phyloP scores from a whole-genome alignment of 2,329 filamentous ascomycete species.

The Ophiostoma angusticollis region DNA sequence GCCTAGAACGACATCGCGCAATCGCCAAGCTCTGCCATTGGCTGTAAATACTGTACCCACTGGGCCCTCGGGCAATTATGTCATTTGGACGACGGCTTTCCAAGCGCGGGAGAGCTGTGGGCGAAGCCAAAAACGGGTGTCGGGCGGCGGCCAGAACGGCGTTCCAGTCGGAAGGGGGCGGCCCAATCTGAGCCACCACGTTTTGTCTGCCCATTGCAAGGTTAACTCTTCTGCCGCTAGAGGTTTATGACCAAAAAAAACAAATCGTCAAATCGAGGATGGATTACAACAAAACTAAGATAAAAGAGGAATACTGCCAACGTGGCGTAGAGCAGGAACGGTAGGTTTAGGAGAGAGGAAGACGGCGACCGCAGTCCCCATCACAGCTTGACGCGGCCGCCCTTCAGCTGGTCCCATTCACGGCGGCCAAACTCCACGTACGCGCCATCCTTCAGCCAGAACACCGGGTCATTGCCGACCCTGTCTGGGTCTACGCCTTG shows the following conservation, averaged over 20 bases:
- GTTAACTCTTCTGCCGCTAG: too few species aligned
- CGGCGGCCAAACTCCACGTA: constrained; percentile 55
- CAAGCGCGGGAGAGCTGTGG: not conserved
- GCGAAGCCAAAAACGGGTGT: constrained; percentile 3
- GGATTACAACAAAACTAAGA: too few species aligned
- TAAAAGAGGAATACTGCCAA: too few species aligned
- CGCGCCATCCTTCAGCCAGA: constrained; percentile 50
- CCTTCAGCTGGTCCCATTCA: constrained; percentile 58
- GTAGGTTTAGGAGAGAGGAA: not conserved
- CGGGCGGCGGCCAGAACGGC: constrained; percentile 6
- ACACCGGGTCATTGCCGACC: constrained; percentile 36
- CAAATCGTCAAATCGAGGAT: too few species aligned
- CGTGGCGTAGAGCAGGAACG: too few species aligned
- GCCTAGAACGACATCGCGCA: constrained; percentile 14
- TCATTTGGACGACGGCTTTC: constrained; percentile 11
- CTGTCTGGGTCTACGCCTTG: constrained; percentile 60
- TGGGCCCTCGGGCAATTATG: constrained; percentile 10
- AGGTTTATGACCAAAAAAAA: too few species aligned
- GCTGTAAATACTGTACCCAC: not conserved
- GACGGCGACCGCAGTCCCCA: not conserved
- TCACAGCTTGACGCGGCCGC: constrained; percentile 58
- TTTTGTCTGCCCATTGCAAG: too few species aligned
- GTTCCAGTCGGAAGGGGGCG: too few species aligned
- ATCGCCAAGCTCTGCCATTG: constrained; percentile 11
- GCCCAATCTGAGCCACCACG: too few species aligned